Evolutionary conservation across 306 rosid genomes (phyloP).

Genomic region (Sesbania bispinosa): DNA sequence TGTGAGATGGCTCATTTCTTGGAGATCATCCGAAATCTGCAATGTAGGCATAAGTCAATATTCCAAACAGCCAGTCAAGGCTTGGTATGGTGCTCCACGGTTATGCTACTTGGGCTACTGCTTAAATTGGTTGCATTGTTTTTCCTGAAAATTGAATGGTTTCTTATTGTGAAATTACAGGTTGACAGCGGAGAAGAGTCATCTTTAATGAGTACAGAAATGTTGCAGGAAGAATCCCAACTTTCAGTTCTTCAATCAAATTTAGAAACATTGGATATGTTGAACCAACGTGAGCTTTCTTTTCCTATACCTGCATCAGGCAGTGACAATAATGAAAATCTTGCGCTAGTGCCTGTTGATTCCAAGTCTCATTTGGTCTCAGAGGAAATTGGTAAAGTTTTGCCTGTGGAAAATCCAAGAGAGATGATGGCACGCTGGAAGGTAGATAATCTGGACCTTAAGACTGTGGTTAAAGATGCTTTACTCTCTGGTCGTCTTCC

Average conservation of each 20-base stretch:
- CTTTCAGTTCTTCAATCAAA: slow-evolving; percentile 49
- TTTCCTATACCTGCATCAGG: slow-evolving; percentile 46
- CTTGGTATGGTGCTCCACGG: slow-evolving; percentile 47
- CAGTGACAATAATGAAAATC: slow-evolving; percentile 40
- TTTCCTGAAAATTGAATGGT: slow-evolving; percentile 17
- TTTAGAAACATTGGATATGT: slow-evolving; percentile 35
- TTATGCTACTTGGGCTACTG: slow-evolving; percentile 22
- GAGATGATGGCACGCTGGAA: slow-evolving; percentile 98
- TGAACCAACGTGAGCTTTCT: slow-evolving; percentile 55
- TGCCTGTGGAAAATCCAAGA: slow-evolving; percentile 74
- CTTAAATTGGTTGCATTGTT: neutral
- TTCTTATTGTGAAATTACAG: slow-evolving; percentile 45
- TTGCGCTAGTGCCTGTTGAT: slow-evolving; percentile 54
- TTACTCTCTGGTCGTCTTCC: slow-evolving; percentile 95
- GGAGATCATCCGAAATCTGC: slow-evolving; percentile 89
- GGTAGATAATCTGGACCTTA: slow-evolving; percentile 76
- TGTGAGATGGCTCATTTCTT: slow-evolving; percentile 85
- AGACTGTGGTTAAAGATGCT: slow-evolving; percentile 90
- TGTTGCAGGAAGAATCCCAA: slow-evolving; percentile 56
- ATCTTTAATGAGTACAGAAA: slow-evolving; percentile 33
- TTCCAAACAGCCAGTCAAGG: slow-evolving; percentile 73
- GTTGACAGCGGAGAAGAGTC: slow-evolving; percentile 53
- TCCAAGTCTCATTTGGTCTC: slow-evolving; percentile 41
- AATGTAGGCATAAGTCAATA: slow-evolving; percentile 60
- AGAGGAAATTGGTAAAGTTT: slow-evolving; percentile 47